A percentile compares a stretch with the other conserved stretches of the same genome.
Conservation (phyloP, 257 asterid species). For the Misopates orontium region DNA sequence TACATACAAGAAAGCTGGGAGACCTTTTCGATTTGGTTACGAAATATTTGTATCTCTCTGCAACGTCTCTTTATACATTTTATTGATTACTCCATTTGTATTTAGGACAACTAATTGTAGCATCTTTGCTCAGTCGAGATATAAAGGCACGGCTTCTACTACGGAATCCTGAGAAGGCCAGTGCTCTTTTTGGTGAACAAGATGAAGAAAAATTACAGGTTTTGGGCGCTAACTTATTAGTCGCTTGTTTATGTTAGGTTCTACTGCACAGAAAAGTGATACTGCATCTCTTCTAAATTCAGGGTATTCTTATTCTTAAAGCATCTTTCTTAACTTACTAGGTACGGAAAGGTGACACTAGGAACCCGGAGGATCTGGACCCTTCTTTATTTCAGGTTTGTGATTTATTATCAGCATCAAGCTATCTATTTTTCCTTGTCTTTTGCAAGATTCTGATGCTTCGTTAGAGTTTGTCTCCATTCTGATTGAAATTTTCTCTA, state of each 20-base stretch:
- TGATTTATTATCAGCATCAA: constrained; percentile 16
- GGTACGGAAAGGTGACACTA: constrained; percentile 80
- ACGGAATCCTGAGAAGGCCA: constrained; percentile 75
- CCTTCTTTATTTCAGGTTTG: constrained; percentile 86
- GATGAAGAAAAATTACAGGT: constrained; percentile 78
- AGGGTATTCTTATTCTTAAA: constrained; percentile 27
- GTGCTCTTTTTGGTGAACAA: constrained; percentile 72
- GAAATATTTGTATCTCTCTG: too few relatives aligned
- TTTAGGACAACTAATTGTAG: constrained; percentile 91
- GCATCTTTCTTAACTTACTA: constrained; percentile 42
- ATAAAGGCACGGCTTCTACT: constrained; percentile 69
- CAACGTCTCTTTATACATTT: not conserved
- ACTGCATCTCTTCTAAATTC: constrained; percentile 20
- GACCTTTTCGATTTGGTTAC: too few relatives aligned
- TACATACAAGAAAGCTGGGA: too few relatives aligned
- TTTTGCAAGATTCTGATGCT: constrained; percentile 20
- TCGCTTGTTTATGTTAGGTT: not conserved
- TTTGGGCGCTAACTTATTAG: constrained; percentile 6
- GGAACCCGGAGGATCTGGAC: constrained; percentile 65
- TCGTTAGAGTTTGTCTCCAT: too few relatives aligned
- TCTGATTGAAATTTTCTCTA: too few relatives aligned
- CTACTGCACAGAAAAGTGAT: constrained; percentile 1
- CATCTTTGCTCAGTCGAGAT: constrained; percentile 70
- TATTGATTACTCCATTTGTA: constrained; percentile 18
- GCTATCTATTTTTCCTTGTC: constrained; percentile 12